These are phyloP conservation scores for Gremmenia infestans DNA, from an alignment of 2,329 filamentous ascomycete genomes.

Conservation along the genomic window DNA sequence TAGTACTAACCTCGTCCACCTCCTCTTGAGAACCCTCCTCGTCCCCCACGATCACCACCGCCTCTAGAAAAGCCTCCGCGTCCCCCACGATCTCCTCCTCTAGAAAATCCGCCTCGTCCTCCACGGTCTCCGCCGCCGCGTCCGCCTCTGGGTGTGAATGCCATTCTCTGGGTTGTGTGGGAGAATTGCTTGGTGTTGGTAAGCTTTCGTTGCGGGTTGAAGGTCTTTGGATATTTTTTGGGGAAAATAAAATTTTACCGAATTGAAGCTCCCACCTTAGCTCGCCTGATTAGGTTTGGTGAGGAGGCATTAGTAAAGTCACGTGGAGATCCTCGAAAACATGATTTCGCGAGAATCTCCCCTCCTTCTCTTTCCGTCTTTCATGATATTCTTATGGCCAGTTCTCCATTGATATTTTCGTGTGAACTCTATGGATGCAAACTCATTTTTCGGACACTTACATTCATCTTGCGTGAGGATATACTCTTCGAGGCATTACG, in stretches of 20 bases:
- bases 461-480: neutral
- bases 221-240: no score
- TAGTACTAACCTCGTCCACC: constrained; percentile 37
- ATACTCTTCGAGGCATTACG: neutral
- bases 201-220: neutral
- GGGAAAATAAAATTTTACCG: no score
- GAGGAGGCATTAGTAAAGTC: no score
- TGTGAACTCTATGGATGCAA: no score
- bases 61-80: constrained; percentile 37
- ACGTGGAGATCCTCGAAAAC: no score
- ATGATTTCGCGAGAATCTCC: neutral
- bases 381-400: neutral
- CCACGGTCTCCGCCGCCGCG: constrained; percentile 31
- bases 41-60: constrained; percentile 39
- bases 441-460: no score
- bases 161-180: constrained; percentile 24
- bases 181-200: constrained; percentile 18
- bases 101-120: constrained; percentile 33
- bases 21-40: constrained; percentile 38
- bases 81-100: constrained; percentile 30
- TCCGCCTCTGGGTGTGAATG: constrained; percentile 36
- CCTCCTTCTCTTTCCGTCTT: neutral
- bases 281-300: no score
- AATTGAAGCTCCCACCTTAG: no score
- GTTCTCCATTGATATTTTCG: no score